Evolutionary conservation across 192 early-diverging fungal genomes (phyloP).

Genomic region (Haplosporangium gracile): DNA sequence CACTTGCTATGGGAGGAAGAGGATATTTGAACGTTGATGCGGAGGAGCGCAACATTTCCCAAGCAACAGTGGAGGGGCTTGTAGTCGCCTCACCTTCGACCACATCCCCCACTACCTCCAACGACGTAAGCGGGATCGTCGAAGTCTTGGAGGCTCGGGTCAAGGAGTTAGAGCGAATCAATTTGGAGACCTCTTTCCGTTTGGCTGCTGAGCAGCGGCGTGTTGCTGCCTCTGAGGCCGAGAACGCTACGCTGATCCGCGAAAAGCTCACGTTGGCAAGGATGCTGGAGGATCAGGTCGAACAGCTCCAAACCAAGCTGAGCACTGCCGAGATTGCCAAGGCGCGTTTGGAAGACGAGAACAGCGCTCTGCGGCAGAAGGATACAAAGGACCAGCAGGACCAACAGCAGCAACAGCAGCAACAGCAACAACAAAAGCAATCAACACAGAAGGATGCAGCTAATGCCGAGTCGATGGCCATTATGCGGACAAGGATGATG

Average conservation of each 20-base stretch:
- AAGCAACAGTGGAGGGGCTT: constrained; percentile 8
- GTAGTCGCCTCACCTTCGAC: neutral
- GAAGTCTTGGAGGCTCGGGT: constrained; percentile 17
- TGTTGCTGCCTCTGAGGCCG: constrained; percentile 10
- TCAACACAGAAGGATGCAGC: neutral
- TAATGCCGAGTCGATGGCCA: constrained; percentile 26
- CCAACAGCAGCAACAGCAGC: neutral
- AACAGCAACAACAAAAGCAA: neutral
- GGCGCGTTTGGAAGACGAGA: constrained; percentile 27
- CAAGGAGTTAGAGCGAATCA: constrained; percentile 24
- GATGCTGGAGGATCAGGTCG: constrained; percentile 28
- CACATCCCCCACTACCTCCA: neutral
- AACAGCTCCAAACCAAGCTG: constrained; percentile 26
- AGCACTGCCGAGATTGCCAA: constrained; percentile 24
- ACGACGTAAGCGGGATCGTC: neutral
- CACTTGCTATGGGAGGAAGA: neutral
- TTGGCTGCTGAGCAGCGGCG: constrained; percentile 29
- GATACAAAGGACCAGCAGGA: neutral
- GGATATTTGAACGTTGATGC: neutral
- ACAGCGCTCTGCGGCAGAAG: constrained; percentile 12
- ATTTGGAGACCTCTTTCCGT: constrained; percentile 15
- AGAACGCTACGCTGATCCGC: constrained; percentile 24
- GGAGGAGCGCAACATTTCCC: neutral
- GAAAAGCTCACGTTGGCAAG: constrained; percentile 22
- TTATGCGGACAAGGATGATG: constrained; percentile 24